Evolutionary conservation across 805 yeast genomes (phyloP).

Genomic region (Brettanomyces anomalus): DNA sequence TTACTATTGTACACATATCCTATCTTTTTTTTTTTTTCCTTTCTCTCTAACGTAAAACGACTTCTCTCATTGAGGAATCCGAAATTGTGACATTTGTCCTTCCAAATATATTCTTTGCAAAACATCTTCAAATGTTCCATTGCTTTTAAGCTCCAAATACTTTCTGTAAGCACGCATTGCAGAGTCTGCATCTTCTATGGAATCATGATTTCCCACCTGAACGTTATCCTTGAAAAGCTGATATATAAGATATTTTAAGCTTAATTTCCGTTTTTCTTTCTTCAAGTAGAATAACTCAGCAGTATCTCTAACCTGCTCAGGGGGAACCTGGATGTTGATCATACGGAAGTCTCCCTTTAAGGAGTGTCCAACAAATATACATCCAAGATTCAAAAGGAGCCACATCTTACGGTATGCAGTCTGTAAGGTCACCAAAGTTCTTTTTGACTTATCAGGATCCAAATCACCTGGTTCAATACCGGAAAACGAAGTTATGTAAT

Average conservation of each 20-base stretch:
- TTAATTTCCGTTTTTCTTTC: conserved; percentile 66
- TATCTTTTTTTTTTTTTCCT: not conserved
- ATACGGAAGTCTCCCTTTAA: conserved; percentile 85
- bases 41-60: not conserved
- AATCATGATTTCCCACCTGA: conserved; percentile 92
- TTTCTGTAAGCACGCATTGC: conserved; percentile 72
- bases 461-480: conserved; percentile 94
- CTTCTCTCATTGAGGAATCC: conserved; percentile 36
- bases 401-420: conserved; percentile 84
- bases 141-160: conserved; percentile 51
- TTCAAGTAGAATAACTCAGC: conserved; percentile 69
- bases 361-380: conserved; percentile 94
- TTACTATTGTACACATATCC: conserved; percentile 3
- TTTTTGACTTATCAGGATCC: conserved; percentile 55
- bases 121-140: conserved; percentile 51
- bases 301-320: conserved; percentile 81
- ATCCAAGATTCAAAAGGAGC: conserved; percentile 81
- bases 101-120: conserved; percentile 63
- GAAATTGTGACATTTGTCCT: conserved; percentile 50
- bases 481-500: conserved; percentile 81
- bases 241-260: conserved; percentile 82
- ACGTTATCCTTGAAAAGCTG: conserved; percentile 64
- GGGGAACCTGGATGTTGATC: conserved; percentile 85
- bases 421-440: conserved; percentile 68
- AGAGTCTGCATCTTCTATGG: conserved; percentile 90